Conservation (phyloP, 176 grass and related monocot species). For the Microstegium vimineum region DNA sequence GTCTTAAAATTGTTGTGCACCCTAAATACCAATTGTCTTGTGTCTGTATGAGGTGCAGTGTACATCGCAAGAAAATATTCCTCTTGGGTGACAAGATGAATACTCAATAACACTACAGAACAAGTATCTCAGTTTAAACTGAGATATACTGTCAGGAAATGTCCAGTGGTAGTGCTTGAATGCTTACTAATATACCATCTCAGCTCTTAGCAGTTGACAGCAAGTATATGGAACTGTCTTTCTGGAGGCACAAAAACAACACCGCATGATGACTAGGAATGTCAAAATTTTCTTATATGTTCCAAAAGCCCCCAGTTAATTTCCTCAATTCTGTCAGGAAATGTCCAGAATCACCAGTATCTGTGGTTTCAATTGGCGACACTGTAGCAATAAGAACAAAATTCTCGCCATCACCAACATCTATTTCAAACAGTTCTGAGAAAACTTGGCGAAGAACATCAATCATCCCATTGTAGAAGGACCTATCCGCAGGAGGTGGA, state of each 20-base stretch:
- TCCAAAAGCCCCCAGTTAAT: conserved; percentile 38
- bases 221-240: background rate
- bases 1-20: background rate
- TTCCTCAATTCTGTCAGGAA: conserved; percentile 43
- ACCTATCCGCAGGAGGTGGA: conserved; percentile 45
- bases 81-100: background rate
- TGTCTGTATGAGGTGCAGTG: background rate
- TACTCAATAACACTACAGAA: background rate
- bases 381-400: conserved; percentile 51
- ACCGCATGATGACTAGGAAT: background rate
- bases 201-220: background rate
- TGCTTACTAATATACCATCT: conserved; percentile 9
- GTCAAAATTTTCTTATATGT: conserved; percentile 45
- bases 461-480: conserved; percentile 56
- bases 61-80: background rate
- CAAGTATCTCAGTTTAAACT: background rate
- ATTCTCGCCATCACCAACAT: conserved; percentile 76
- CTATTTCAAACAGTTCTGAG: conserved; percentile 63
- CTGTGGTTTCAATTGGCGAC: conserved; percentile 21
- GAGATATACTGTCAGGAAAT: too few relatives aligned
- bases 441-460: conserved; percentile 50
- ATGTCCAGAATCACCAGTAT: background rate
- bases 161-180: background rate
- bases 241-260: background rate
- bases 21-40: background rate